phyloP scores from a whole-genome alignment of 1,284 basidiomycete species.

The Sporisorium scitamineum region DNA sequence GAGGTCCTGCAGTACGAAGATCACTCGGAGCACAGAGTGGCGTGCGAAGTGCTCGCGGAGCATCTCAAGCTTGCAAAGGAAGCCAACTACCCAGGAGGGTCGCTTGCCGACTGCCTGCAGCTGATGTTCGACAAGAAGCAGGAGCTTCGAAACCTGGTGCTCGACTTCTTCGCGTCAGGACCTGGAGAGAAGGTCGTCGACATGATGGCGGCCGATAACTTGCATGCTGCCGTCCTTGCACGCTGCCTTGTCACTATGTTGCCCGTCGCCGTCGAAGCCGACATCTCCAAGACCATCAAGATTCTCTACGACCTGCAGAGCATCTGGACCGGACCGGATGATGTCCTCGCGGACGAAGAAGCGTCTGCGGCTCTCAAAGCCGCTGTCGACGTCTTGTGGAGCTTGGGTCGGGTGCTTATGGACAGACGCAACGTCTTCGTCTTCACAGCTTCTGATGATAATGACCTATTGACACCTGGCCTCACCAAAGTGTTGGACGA shows the following conservation, averaged over 20 bases:
- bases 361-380: constrained; percentile 4
- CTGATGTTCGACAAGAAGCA: constrained; percentile 13
- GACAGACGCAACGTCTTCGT: too few relatives aligned
- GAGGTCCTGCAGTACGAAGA: constrained; percentile 22
- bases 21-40: constrained; percentile 7
- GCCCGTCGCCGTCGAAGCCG: constrained; percentile 2
- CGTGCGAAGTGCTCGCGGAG: constrained; percentile 7
- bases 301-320: constrained; percentile 20
- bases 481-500: neutral
- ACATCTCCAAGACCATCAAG: constrained; percentile 3
- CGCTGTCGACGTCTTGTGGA: constrained; percentile 18
- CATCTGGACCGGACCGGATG: constrained; percentile 18
- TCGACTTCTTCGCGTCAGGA: constrained; percentile 10
- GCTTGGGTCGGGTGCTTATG: constrained; percentile 19
- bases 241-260: constrained; percentile 12
- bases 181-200: neutral
- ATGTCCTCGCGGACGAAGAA: neutral
- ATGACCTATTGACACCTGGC: neutral
- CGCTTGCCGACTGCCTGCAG: constrained; percentile 9
- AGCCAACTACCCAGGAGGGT: neutral
- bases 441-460: neutral
- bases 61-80: constrained; percentile 9
- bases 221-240: constrained; percentile 11
- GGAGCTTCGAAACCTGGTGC: neutral
- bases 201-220: constrained; percentile 10